Evolutionary conservation across 2,329 filamentous ascomycete genomes (phyloP).

Genomic region (Colletotrichum sp.): DNA sequence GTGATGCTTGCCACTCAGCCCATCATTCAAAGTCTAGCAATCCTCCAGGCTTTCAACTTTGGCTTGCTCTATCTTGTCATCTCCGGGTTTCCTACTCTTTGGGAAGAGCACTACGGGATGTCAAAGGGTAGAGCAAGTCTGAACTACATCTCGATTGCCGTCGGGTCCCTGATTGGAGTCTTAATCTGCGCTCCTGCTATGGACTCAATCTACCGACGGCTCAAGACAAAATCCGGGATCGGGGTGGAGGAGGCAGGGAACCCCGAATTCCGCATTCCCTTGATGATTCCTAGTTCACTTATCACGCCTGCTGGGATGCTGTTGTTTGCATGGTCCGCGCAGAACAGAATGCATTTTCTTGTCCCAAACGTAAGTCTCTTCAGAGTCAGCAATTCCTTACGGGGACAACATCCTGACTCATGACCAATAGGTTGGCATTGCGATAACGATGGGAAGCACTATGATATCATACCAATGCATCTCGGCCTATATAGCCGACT

Average conservation of each 20-base stretch:
- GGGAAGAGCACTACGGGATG: constrained; percentile 58
- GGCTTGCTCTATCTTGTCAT: constrained; percentile 69
- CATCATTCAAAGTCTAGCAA: constrained; percentile 60
- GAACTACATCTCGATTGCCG: constrained; percentile 66
- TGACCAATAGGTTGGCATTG: not conserved
- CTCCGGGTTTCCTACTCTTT: constrained; percentile 64
- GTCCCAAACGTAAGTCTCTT: constrained; percentile 38
- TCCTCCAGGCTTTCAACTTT: constrained; percentile 63
- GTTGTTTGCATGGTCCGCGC: constrained; percentile 48
- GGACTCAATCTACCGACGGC: constrained; percentile 40
- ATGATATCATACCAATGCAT: constrained; percentile 11
- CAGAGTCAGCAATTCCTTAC: not conserved
- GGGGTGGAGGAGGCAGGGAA: constrained; percentile 25
- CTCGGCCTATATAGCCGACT: constrained; percentile 43
- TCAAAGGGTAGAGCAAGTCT: constrained; percentile 62
- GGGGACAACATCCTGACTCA: not conserved
- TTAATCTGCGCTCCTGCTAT: constrained; percentile 49
- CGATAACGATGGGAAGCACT: not conserved
- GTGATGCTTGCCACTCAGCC: constrained; percentile 61
- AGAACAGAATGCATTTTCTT: constrained; percentile 52
- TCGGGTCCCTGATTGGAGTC: constrained; percentile 64
- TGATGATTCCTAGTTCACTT: constrained; percentile 48
- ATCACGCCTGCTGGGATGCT: constrained; percentile 42
- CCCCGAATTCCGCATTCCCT: constrained; percentile 60
- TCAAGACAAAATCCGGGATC: constrained; percentile 25